Base-by-base conservation (phyloP, 2,329 filamentous ascomycete species). In the Epichloe gansuensis region DNA sequence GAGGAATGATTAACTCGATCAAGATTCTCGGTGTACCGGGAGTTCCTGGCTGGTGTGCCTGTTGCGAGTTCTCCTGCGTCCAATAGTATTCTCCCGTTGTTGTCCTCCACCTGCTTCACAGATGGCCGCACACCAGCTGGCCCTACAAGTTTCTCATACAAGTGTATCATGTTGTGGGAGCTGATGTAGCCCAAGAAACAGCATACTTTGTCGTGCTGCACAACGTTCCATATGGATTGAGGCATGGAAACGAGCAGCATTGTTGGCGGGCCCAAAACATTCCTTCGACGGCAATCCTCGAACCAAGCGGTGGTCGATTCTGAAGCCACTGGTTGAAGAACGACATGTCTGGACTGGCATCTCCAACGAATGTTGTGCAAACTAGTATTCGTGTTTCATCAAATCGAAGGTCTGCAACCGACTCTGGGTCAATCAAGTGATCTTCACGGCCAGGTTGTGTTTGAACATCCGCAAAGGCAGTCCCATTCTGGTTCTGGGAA, bases 191-290 rank as follows among this genome's bases (percentile, higher is more conserved):
- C 82, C 46, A 85, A 62, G 55, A 81, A 83, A 58, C 77, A 81
- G 65, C 81, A 85, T 23, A 83, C 80, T 60, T 83, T 83, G 57
- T 84, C 80, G 55, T 82, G 77, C 65, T 83, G 78, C 7, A 85
- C 77, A 23, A 82, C 73, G 57, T 77, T 80, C 79, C 80, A 85
- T 13, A 85, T 73, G 5, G 75, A 73, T 53, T 77, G 73, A 4
- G 81, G 80, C 77, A 85, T 84, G 4, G 81, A 84, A 51, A 85
- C 80, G 34, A 85, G 68, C 8, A 85, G 67, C 70, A 84, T 82
- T 0, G 82, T 84, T 1, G 81, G 81, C 0, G 81, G 81, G 0
- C 81, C 82, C 17, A 84, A 68, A 85, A 85, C 78, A 85, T 84
- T 58, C 80, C 81, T 61, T 85, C 81, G 4, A 85, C 80, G 6